Percentiles rank a stretch among this genome's conserved stretches.
phyloP scores from a whole-genome alignment of 2,329 filamentous ascomycete genomes.

The Lasiodiplodia citricola region DNA sequence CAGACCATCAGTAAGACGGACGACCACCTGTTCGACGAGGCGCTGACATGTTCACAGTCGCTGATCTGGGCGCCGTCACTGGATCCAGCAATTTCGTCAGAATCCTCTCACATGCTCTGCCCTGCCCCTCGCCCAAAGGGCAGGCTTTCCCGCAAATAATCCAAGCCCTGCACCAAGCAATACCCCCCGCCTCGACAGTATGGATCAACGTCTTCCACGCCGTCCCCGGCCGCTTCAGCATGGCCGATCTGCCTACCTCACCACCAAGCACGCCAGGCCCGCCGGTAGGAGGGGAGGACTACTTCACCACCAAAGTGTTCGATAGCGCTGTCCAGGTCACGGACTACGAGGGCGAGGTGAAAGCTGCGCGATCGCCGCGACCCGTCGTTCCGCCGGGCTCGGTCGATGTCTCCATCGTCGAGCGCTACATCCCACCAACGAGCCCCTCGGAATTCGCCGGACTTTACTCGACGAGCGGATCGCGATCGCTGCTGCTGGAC shows the following conservation, averaged over 20 bases:
- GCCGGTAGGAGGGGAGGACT: slow-evolving; percentile 60
- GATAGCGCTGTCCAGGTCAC: slow-evolving; percentile 65
- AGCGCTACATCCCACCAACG: slow-evolving; percentile 69
- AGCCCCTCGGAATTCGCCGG: slow-evolving; percentile 63
- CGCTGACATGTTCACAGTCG: slow-evolving; percentile 33
- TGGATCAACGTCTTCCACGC: slow-evolving; percentile 71
- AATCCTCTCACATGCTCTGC: slow-evolving; percentile 65
- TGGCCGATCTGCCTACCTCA: slow-evolving; percentile 67
- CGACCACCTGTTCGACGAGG: background rate
- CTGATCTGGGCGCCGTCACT: slow-evolving; percentile 39
- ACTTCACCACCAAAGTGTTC: slow-evolving; percentile 67
- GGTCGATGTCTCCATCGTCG: slow-evolving; percentile 65
- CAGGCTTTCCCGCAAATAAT: slow-evolving; percentile 62
- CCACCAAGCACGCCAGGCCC: slow-evolving; percentile 64
- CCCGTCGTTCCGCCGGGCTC: slow-evolving; percentile 65
- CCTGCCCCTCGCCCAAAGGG: slow-evolving; percentile 57
- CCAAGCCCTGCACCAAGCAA: slow-evolving; percentile 59
- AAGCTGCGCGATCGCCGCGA: slow-evolving; percentile 57
- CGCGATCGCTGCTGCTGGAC: slow-evolving; percentile 64
- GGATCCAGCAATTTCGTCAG: slow-evolving; percentile 53
- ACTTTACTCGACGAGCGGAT: slow-evolving; percentile 60
- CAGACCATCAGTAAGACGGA: slow-evolving; percentile 40
- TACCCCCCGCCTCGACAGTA: slow-evolving; percentile 56
- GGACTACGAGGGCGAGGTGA: slow-evolving; percentile 62
- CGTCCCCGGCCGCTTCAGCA: slow-evolving; percentile 65